A percentile compares a stretch with the other conserved stretches of the same genome.
Evolutionary conservation across 179 eudicot genomes (phyloP).

Genomic region (Beta macrorhiza): DNA sequence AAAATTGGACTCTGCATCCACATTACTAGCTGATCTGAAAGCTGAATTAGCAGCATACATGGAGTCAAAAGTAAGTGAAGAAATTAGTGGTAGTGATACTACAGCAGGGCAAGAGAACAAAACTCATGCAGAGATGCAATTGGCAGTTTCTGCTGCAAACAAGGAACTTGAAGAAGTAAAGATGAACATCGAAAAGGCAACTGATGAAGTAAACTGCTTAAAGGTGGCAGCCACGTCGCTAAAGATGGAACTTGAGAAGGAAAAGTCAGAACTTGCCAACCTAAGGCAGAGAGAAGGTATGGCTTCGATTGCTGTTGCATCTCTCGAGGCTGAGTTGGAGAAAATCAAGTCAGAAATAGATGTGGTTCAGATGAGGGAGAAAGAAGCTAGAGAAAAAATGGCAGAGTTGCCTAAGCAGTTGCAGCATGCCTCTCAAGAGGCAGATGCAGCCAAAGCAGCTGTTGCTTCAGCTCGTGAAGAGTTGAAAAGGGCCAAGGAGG

Average conservation of each 20-base stretch:
- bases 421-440: conserved; percentile 70
- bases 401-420: conserved; percentile 66
- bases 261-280: conserved; percentile 48
- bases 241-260: conserved; percentile 62
- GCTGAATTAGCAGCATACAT: conserved; percentile 74
- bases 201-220: conserved; percentile 57
- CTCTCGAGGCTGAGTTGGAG: conserved; percentile 76
- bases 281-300: conserved; percentile 72
- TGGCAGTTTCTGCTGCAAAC: conserved; percentile 46
- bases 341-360: conserved; percentile 59
- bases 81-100: conserved; percentile 26
- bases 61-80: conserved; percentile 58
- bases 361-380: conserved; percentile 55
- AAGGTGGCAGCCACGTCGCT: conserved; percentile 62
- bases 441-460: conserved; percentile 63
- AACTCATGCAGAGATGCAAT: conserved; percentile 50
- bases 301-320: conserved; percentile 63
- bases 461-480: conserved; percentile 63
- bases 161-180: conserved; percentile 81
- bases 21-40: conserved; percentile 55
- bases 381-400: conserved; percentile 65
- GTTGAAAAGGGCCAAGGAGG: conserved; percentile 63
- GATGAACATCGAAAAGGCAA: conserved; percentile 61
- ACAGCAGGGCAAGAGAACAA: conserved; percentile 29
- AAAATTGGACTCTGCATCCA: conserved; percentile 56